phyloP scores from a whole-genome alignment of 805 yeast species.

The Metschnikowia corniflorae region DNA sequence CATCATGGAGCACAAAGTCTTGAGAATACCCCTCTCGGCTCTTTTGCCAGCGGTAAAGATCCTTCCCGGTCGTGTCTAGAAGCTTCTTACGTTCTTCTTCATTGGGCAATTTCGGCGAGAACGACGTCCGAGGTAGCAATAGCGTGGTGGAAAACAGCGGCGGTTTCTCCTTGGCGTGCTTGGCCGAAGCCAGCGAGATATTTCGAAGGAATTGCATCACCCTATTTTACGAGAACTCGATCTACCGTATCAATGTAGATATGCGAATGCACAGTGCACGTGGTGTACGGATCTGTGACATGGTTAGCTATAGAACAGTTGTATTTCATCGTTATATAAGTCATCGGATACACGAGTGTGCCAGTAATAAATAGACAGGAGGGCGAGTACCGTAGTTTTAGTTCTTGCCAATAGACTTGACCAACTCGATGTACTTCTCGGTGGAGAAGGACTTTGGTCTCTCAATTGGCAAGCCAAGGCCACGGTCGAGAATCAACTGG shows the following conservation, averaged over 20 bases:
- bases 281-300: too few relatives aligned
- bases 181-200: slow-evolving; percentile 6
- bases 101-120: slow-evolving; percentile 50
- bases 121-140: slow-evolving; percentile 63
- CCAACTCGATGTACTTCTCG: slow-evolving; percentile 25
- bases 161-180: slow-evolving; percentile 4
- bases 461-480: slow-evolving; percentile 74
- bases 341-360: slow-evolving; percentile 10
- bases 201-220: slow-evolving; percentile 5
- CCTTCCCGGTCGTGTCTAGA: slow-evolving; percentile 52
- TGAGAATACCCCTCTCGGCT: slow-evolving; percentile 18
- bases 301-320: too few relatives aligned
- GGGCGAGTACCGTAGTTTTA: slow-evolving; percentile 7
- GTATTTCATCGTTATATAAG: slow-evolving; percentile 9
- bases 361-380: slow-evolving; percentile 17
- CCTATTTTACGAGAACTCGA: too few relatives aligned
- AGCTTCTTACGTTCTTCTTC: slow-evolving; percentile 32
- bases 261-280: too few relatives aligned
- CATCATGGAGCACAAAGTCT: slow-evolving; percentile 79
- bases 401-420: slow-evolving; percentile 21
- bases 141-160: slow-evolving; percentile 47
- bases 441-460: slow-evolving; percentile 60
- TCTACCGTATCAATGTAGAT: too few relatives aligned
- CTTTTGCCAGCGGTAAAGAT: slow-evolving; percentile 62
- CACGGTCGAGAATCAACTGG: slow-evolving; percentile 76